These are phyloP conservation scores for Colletotrichum spaethianum DNA, from an alignment of 2,329 filamentous ascomycete genomes.

Conservation along the genomic window DNA sequence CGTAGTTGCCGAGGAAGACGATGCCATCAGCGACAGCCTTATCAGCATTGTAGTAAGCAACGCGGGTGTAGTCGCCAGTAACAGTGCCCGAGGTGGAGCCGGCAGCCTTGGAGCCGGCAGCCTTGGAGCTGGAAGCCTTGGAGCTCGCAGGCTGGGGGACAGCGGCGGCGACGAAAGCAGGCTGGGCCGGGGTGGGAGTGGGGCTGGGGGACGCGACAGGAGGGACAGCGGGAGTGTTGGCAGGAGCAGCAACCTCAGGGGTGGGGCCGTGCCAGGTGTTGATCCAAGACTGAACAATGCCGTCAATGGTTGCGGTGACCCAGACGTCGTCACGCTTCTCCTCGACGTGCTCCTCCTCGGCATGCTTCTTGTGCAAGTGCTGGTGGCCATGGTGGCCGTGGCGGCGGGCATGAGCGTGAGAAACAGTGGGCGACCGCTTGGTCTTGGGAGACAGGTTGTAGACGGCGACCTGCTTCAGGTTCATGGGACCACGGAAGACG, in stretches of 20 bases:
- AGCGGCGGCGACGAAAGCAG: conserved; percentile 28
- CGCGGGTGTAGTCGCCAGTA: conserved; percentile 56
- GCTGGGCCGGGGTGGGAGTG: conserved; percentile 39
- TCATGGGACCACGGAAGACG: conserved; percentile 79
- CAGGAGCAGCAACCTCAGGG: conserved; percentile 11
- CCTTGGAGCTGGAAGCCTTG: conserved; percentile 32
- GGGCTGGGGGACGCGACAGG: conserved; percentile 28
- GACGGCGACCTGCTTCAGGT: conserved; percentile 77
- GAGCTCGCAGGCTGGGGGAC: conserved; percentile 36
- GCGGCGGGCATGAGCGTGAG: conserved; percentile 50
- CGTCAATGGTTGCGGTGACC: conserved; percentile 72
- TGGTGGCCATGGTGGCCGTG: conserved; percentile 64
- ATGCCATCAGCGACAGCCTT: conserved; percentile 58
- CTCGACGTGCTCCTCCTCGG: conserved; percentile 49
- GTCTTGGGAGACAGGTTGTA: conserved; percentile 68
- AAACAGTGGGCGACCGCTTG: conserved; percentile 47
- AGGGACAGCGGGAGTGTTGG: conserved; percentile 41
- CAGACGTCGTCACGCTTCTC: conserved; percentile 64
- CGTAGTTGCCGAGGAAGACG: conserved; percentile 65
- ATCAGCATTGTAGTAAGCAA: conserved; percentile 62
- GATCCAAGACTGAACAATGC: conserved; percentile 69
- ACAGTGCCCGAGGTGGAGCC: conserved; percentile 16
- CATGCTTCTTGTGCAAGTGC: conserved; percentile 63
- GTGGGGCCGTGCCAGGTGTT: conserved; percentile 67
- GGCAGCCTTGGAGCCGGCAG: conserved; percentile 29